Evolutionary conservation across 495 filamentous ascomycete species (phyloP).

Genomic region (Tuber microsphaerosporum): DNA sequence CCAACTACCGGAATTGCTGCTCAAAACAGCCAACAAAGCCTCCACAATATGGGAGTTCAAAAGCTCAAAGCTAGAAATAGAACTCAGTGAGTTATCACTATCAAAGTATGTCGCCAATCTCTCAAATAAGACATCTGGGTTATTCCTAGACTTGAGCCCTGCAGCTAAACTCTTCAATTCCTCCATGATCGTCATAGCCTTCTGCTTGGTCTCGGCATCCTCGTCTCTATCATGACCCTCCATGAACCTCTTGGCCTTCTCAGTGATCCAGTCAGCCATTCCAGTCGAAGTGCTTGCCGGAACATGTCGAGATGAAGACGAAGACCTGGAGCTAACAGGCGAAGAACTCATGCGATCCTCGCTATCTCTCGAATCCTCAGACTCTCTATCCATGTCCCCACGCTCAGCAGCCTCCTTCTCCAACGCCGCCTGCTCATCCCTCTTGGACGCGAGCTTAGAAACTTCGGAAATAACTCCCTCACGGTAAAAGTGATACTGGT

Average conservation of each 20-base stretch:
- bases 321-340: conserved; percentile 56
- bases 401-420: conserved; percentile 48
- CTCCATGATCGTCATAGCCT: conserved; percentile 65
- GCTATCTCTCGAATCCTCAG: conserved; percentile 38
- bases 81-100: conserved; percentile 71
- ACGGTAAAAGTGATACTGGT: conserved; percentile 93
- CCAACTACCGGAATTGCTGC: conserved; percentile 47
- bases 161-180: conserved; percentile 63
- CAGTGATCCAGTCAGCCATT: conserved; percentile 65
- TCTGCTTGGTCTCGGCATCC: conserved; percentile 61
- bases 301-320: conserved; percentile 50
- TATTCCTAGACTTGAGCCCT: conserved; percentile 31
- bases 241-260: conserved; percentile 71
- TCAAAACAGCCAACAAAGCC: conserved; percentile 73
- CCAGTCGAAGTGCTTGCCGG: conserved; percentile 52
- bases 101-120: conserved; percentile 82
- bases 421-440: conserved; percentile 37
- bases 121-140: conserved; percentile 50
- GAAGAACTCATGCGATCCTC: conserved; percentile 58
- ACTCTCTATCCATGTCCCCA: conserved; percentile 40
- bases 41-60: conserved; percentile 83
- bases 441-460: conserved; percentile 57
- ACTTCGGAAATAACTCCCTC: conserved; percentile 96
- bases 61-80: conserved; percentile 93
- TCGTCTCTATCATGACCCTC: conserved; percentile 72